Evolutionary conservation across 2,329 filamentous ascomycete species (phyloP).

Genomic region (Elsinoe perseae): DNA sequence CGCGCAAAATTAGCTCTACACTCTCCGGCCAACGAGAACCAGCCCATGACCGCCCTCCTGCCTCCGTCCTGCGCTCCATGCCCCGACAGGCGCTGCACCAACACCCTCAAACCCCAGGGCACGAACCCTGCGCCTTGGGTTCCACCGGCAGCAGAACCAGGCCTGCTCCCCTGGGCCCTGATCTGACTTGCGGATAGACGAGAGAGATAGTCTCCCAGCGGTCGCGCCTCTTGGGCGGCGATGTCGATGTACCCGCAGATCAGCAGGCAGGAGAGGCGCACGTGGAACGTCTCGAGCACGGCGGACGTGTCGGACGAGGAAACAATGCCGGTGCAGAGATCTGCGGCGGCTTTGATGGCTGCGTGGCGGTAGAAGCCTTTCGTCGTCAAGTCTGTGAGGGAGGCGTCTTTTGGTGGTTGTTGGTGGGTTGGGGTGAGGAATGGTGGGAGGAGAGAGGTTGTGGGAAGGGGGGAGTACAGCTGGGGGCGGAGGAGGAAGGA

Average conservation of each 20-base stretch:
- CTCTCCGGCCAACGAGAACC: slow-evolving; percentile 65
- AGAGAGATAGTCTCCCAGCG: slow-evolving; percentile 49
- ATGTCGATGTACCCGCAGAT: slow-evolving; percentile 59
- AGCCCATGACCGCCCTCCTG: slow-evolving; percentile 75
- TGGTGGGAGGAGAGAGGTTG: slow-evolving; percentile 52
- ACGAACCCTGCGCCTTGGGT: slow-evolving; percentile 46
- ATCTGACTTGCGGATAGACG: slow-evolving; percentile 18
- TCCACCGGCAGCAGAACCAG: slow-evolving; percentile 47
- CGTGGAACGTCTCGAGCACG: slow-evolving; percentile 74
- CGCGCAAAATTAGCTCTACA: slow-evolving; percentile 23
- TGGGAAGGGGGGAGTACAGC: slow-evolving; percentile 72
- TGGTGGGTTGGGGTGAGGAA: slow-evolving; percentile 63
- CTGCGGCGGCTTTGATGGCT: slow-evolving; percentile 34
- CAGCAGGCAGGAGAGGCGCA: slow-evolving; percentile 71
- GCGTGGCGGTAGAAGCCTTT: slow-evolving; percentile 67
- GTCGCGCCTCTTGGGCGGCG: slow-evolving; percentile 54
- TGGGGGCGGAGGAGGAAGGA: slow-evolving; percentile 70
- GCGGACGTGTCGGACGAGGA: slow-evolving; percentile 52
- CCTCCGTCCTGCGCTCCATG: slow-evolving; percentile 79
- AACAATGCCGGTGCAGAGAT: slow-evolving; percentile 33
- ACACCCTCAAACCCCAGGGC: slow-evolving; percentile 78
- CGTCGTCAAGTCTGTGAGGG: slow-evolving; percentile 60
- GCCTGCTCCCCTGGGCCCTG: slow-evolving; percentile 34
- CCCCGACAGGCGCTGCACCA: slow-evolving; percentile 76
- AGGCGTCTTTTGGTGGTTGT: slow-evolving; percentile 54